Evolutionary conservation across 2,329 filamentous ascomycete genomes (phyloP), one percentile per base, ranked within the genome.

Genomic region (Penicillium freii): DNA sequence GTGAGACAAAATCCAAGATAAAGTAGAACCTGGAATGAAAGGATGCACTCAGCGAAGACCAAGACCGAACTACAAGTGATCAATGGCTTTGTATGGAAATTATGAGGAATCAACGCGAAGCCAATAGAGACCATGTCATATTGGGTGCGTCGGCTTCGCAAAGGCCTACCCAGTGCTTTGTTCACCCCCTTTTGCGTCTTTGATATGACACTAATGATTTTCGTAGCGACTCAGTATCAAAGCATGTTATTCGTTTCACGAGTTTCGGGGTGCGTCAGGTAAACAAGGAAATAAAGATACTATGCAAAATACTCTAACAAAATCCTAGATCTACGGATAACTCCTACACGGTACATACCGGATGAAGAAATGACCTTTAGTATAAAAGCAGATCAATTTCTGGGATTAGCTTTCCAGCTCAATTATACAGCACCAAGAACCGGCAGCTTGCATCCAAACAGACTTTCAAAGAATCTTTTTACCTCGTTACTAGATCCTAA

Each of bases 351-450:
- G 39, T 31, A 34, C 5, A 19, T 45, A 27, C 29, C 39, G 19
- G 21, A 19, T 19, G 21, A n/a, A 17, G 11, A 33, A n/a, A 21
- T 19, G 11, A 5, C 7, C 6, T 51, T 1, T 9, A 15, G 29
- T 51, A 45, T 51, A 51, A 51, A 17, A 51, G 15, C 29, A 13
- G 39, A 13, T 4, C 11, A 17, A 27, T 27, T 45, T 23, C 27
- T 8, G 15, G 6, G 13, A 0, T 19, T 19, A 15, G 21, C 15
- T 21, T 15, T 9, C 11, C 21, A 45, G 4, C 21, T 45, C 17
- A 21, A 34, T 19, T 17, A 10, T 13, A 21, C 8, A 7, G 0
- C 15, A 25, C 4, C 39, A 34, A 15, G 7, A 15, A 25, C 25
- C 6, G 15, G 6, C 11, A 27, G 27, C 5, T 23, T 36, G 4